Evolutionary conservation across 345 rosid species (phyloP).

Genomic region (Cardiospermum halicacabum): DNA sequence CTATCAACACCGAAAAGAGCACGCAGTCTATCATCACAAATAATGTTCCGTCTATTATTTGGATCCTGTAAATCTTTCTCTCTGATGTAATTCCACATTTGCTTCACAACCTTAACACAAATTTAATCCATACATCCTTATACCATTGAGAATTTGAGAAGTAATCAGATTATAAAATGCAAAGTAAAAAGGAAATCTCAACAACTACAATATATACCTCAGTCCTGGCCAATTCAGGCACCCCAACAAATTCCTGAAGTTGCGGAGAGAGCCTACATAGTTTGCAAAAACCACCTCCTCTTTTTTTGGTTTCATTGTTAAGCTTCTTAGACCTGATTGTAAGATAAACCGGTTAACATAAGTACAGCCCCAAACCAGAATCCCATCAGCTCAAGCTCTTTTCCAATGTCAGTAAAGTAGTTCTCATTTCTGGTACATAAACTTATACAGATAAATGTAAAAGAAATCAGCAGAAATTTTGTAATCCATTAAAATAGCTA

Average conservation of each 20-base stretch:
- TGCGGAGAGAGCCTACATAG: constrained; percentile 41
- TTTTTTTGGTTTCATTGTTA: constrained; percentile 30
- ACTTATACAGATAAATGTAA: neutral
- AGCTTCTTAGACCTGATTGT: constrained; percentile 28
- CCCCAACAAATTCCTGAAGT: constrained; percentile 35
- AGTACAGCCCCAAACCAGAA: neutral
- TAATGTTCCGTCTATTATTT: constrained; percentile 40
- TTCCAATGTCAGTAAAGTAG: neutral
- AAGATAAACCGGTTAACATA: constrained; percentile 8
- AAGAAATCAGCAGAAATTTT: neutral
- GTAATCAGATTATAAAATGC: neutral
- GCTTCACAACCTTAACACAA: constrained; percentile 59
- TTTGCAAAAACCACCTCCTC: constrained; percentile 46
- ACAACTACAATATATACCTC: constrained; percentile 22
- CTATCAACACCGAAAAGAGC: constrained; percentile 39
- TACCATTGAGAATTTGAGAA: constrained; percentile 3
- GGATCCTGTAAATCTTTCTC: constrained; percentile 60
- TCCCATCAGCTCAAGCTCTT: constrained; percentile 5
- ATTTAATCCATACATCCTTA: constrained; percentile 2
- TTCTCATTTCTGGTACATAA: neutral
- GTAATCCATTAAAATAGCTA: constrained; percentile 2
- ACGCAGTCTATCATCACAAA: constrained; percentile 42
- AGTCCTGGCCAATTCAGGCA: constrained; percentile 34
- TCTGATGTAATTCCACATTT: constrained; percentile 45
- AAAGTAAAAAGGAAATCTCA: neutral